Percentiles rank a stretch among this genome's conserved stretches.
Evolutionary conservation across 139 green algal species (phyloP).

Genomic region (Nannochloris sp.): DNA sequence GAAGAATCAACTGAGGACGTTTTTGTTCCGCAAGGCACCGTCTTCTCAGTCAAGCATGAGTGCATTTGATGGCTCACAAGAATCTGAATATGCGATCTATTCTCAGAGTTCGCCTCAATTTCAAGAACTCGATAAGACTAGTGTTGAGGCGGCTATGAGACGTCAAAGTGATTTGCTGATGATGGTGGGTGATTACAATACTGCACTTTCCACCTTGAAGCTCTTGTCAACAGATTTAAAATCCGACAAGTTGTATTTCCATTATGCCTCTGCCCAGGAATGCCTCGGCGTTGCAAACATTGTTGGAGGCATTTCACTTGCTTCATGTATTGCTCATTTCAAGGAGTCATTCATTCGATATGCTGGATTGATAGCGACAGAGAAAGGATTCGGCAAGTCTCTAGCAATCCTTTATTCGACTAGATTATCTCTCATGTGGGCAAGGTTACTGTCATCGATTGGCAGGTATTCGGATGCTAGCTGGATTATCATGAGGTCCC

Average conservation of each 20-base stretch:
- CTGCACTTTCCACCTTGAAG: slow-evolving; percentile 64
- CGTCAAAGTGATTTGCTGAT: slow-evolving; percentile 73
- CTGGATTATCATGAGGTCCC: slow-evolving; percentile 58
- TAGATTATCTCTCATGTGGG: slow-evolving; percentile 35
- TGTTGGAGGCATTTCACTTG: slow-evolving; percentile 16
- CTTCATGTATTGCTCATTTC: slow-evolving; percentile 20
- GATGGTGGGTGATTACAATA: slow-evolving; percentile 74
- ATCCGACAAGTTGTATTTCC: slow-evolving; percentile 51
- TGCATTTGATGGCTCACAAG: background rate
- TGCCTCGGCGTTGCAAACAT: slow-evolving; percentile 27
- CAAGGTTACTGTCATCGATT: slow-evolving; percentile 20
- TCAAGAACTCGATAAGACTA: background rate
- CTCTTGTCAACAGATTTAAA: slow-evolving; percentile 58
- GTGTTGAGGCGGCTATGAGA: slow-evolving; percentile 70
- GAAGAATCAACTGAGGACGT: slow-evolving; percentile 75
- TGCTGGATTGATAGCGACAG: background rate
- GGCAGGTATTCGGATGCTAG: slow-evolving; percentile 41
- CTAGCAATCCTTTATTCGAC: slow-evolving; percentile 42
- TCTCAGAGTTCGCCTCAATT: slow-evolving; percentile 19
- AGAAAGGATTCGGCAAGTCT: slow-evolving; percentile 4
- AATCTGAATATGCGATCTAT: background rate
- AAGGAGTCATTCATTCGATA: slow-evolving; percentile 40
- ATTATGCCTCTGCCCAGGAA: slow-evolving; percentile 75
- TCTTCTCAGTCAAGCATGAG: background rate
- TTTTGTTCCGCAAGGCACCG: slow-evolving; percentile 45